These are phyloP conservation scores for Diaporthe nobilis DNA, from an alignment of 2,329 filamentous ascomycete genomes.

Conservation along the genomic window DNA sequence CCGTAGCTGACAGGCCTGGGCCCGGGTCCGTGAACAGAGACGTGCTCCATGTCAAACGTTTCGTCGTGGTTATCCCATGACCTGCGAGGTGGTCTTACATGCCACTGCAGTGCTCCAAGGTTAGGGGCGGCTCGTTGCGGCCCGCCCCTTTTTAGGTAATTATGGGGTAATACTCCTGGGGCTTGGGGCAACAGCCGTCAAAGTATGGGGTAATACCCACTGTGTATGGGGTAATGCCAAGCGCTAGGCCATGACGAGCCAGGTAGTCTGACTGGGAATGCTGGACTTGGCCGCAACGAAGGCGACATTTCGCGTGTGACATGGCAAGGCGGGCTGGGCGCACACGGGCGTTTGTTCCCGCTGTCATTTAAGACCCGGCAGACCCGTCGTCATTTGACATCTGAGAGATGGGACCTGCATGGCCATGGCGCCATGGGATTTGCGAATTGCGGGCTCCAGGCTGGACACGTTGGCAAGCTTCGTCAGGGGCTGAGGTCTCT, in stretches of 20 bases:
- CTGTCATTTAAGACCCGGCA: slow-evolving; percentile 4
- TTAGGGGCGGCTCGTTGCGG: slow-evolving; percentile 27
- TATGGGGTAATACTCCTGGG: slow-evolving; percentile 32
- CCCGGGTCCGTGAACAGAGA: slow-evolving; percentile 21
- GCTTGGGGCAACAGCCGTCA: background rate
- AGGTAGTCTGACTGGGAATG: slow-evolving; percentile 26
- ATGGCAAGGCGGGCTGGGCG: background rate
- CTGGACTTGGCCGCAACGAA: slow-evolving; percentile 16
- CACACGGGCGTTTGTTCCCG: slow-evolving; percentile 18
- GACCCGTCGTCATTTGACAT: slow-evolving; percentile 2
- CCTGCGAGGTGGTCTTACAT: slow-evolving; percentile 18
- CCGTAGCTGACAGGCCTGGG: background rate
- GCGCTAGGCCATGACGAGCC: background rate
- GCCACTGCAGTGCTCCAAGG: slow-evolving; percentile 4
- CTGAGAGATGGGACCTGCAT: background rate
- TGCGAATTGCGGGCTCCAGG: background rate
- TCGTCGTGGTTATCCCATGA: slow-evolving; percentile 22
- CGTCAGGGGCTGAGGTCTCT: background rate
- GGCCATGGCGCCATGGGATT: slow-evolving; percentile 9
- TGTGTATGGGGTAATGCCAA: slow-evolving; percentile 31
- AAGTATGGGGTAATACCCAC: slow-evolving; percentile 33
- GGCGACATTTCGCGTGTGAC: slow-evolving; percentile 13
- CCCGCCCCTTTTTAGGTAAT: slow-evolving; percentile 34
- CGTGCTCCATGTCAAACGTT: slow-evolving; percentile 29
- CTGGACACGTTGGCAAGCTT: too few species aligned